phyloP scores from a whole-genome alignment of 345 rosid genomes.

The Cochlearia excelsa region DNA sequence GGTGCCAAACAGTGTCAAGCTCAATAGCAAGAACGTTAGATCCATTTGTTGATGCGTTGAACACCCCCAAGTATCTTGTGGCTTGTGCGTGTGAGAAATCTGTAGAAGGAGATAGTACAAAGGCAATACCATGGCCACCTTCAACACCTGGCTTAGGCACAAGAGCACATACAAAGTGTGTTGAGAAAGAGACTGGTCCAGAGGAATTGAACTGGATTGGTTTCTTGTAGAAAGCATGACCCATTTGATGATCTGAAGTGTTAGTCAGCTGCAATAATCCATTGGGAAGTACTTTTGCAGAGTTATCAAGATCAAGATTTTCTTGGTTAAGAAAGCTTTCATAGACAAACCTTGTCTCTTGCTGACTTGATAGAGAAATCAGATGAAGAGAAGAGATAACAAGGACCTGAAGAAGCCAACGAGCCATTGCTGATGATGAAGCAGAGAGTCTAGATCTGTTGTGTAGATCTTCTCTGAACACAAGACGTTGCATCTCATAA shows the following conservation, averaged over 20 bases:
- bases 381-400: conserved; percentile 7
- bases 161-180: conserved; percentile 45
- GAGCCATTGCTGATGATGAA: conserved; percentile 21
- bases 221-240: conserved; percentile 44
- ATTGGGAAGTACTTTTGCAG: conserved; percentile 35
- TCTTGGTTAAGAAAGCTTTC: conserved; percentile 33
- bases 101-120: conserved; percentile 37
- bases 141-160: conserved; percentile 35
- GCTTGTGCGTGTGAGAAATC: conserved; percentile 23
- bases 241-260: conserved; percentile 33
- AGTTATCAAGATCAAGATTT: conserved; percentile 35
- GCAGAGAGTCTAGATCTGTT: conserved; percentile 14
- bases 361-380: conserved; percentile 25
- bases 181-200: conserved; percentile 35
- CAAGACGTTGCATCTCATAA: conserved; percentile 3
- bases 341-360: conserved; percentile 39
- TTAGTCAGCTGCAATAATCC: conserved; percentile 59
- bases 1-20: conserved; percentile 50
- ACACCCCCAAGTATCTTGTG: conserved; percentile 46
- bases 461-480: too few species aligned
- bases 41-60: conserved; percentile 41
- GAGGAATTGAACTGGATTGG: conserved; percentile 43
- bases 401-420: conserved; percentile 20
- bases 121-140: conserved; percentile 50
- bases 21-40: conserved; percentile 48